Conservation (phyloP, 768 basidiomycete genomes). For the Artomyces pyxidatus region DNA sequence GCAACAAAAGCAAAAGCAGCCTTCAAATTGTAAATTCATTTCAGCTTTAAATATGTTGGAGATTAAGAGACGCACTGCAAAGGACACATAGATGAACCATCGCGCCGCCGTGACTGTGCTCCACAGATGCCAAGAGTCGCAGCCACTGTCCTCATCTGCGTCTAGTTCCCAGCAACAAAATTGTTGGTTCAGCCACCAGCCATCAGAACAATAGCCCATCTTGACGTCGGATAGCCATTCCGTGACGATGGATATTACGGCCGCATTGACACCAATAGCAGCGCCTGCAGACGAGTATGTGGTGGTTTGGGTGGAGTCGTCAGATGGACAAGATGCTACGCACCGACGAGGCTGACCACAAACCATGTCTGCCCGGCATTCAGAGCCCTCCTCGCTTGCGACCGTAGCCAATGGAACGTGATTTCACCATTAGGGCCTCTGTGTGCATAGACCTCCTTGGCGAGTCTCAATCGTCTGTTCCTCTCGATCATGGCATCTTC, state of each 20-base stretch:
- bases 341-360: slow-evolving; percentile 83
- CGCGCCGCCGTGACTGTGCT: slow-evolving; percentile 58
- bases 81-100: slow-evolving; percentile 82
- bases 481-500: slow-evolving; percentile 90
- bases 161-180: slow-evolving; percentile 99
- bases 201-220: slow-evolving; percentile 92
- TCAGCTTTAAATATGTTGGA: not conserved
- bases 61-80: slow-evolving; percentile 58
- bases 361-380: slow-evolving; percentile 87
- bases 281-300: slow-evolving; percentile 44
- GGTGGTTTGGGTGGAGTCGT: slow-evolving; percentile 1
- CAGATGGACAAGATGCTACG: slow-evolving; percentile 24
- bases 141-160: slow-evolving; percentile 66
- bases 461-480: slow-evolving; percentile 61
- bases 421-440: slow-evolving; percentile 43
- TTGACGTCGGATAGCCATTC: slow-evolving; percentile 98
- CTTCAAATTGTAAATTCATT: slow-evolving; percentile 40
- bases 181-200: slow-evolving; percentile 98
- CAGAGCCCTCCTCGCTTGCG: slow-evolving; percentile 47
- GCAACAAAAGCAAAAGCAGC: slow-evolving; percentile 76
- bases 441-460: slow-evolving; percentile 35
- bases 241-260: slow-evolving; percentile 88
- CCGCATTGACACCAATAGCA: slow-evolving; percentile 90
- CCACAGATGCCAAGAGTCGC: slow-evolving; percentile 92
- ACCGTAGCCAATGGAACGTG: slow-evolving; percentile 52